A percentile compares a stretch with the other conserved stretches of the same genome.
Evolutionary conservation across 495 filamentous ascomycete genomes (phyloP).

Genomic region (Penicillium silybi): DNA sequence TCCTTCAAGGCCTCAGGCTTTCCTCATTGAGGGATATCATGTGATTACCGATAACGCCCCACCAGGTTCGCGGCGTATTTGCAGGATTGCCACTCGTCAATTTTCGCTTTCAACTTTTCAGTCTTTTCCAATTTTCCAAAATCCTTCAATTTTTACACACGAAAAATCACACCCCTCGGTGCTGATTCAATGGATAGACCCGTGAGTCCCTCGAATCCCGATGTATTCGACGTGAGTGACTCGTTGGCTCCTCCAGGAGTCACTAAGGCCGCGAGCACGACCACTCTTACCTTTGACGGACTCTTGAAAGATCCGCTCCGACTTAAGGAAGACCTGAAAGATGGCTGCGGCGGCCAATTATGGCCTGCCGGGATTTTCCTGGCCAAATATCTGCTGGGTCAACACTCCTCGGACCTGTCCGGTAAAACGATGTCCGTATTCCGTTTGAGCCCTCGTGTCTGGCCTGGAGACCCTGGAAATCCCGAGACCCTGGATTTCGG

Average conservation of each 20-base stretch:
- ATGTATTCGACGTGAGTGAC: constrained; percentile 52
- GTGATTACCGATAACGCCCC: background rate
- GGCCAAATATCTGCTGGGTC: constrained; percentile 74
- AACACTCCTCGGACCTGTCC: constrained; percentile 55
- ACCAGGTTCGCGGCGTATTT: background rate
- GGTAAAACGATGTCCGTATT: constrained; percentile 69
- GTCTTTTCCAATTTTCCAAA: background rate
- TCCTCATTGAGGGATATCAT: background rate
- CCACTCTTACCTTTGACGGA: constrained; percentile 65
- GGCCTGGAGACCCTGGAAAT: background rate
- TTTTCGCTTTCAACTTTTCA: background rate
- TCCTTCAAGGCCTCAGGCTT: background rate
- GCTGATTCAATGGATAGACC: constrained; percentile 12
- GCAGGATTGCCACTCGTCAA: background rate
- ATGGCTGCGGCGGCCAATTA: constrained; percentile 86
- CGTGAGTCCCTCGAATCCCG: constrained; percentile 21
- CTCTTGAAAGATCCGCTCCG: constrained; percentile 64
- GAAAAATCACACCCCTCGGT: background rate
- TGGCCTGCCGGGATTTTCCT: constrained; percentile 94
- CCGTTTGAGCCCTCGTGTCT: background rate
- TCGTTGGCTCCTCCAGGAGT: constrained; percentile 62
- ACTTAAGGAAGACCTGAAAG: constrained; percentile 76
- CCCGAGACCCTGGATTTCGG: background rate
- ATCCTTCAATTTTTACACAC: too few relatives aligned
- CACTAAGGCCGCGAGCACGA: constrained; percentile 61